Conservation (phyloP, 352 stramenopile genomes). For the Globisporangium ultimum region DNA sequence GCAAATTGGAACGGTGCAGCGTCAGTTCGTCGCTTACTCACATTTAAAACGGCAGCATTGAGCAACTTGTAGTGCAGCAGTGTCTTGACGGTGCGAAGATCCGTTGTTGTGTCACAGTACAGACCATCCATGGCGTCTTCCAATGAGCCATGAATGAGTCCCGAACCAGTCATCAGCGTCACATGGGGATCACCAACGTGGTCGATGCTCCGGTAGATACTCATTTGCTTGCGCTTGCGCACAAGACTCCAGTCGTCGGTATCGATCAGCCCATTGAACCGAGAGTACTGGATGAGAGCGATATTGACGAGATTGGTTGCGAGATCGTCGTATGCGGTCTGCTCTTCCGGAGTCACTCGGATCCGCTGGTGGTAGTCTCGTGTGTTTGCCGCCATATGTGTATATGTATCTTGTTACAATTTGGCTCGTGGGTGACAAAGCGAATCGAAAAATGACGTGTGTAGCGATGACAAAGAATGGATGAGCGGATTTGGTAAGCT, state of each 20-base stretch:
- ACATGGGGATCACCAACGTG: not conserved
- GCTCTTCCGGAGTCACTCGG: constrained; percentile 4
- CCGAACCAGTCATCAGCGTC: constrained; percentile 6
- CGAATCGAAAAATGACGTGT: constrained; percentile 3
- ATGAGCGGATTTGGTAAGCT: no score
- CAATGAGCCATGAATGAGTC: constrained; percentile 7
- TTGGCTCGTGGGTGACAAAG: not conserved
- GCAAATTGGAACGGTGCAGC: constrained; percentile 32
- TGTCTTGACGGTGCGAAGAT: constrained; percentile 25
- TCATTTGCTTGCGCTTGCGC: constrained; percentile 10
- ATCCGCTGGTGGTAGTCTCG: constrained; percentile 3
- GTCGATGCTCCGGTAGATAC: constrained; percentile 5
- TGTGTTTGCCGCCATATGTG: not conserved
- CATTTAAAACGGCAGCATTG: constrained; percentile 25
- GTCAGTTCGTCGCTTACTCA: constrained; percentile 19
- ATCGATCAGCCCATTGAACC: constrained; percentile 9
- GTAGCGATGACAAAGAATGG: no score
- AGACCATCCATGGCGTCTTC: constrained; percentile 36
- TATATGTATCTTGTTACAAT: not conserved
- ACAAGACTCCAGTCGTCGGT: constrained; percentile 8
- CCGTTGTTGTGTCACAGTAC: constrained; percentile 34
- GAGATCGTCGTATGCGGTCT: constrained; percentile 6
- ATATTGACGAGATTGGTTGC: not conserved
- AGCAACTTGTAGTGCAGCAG: constrained; percentile 27
- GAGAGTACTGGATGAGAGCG: constrained; percentile 5